Conservation (phyloP, 331 rosid species). For the Quercus phellos region DNA sequence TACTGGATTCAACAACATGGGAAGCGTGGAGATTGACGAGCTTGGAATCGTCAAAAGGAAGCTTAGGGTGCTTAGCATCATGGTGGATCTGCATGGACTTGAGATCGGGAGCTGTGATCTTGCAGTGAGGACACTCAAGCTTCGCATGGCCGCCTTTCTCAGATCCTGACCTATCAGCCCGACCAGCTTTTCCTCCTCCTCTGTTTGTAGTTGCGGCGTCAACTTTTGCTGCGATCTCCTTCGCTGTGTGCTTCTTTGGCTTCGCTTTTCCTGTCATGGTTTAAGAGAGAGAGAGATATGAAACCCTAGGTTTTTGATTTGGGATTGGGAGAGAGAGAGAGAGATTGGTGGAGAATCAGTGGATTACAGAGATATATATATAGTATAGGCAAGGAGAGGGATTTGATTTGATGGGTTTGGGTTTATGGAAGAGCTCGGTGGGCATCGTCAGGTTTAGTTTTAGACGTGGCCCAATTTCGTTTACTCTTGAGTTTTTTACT, state of each 20-base stretch:
- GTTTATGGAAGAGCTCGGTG: too few relatives aligned
- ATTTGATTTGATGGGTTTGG: too few relatives aligned
- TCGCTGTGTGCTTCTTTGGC: conserved; percentile 99
- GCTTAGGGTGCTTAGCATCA: conserved; percentile 80
- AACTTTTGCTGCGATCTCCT: conserved; percentile 77
- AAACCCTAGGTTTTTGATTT: neutral
- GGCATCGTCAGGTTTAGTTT: too few relatives aligned
- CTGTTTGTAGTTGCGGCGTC: conserved; percentile 93
- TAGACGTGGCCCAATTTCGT: too few relatives aligned
- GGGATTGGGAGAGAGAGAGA: neutral
- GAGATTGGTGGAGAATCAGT: neutral
- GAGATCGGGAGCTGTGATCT: conserved; percentile 78
- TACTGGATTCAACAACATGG: conserved; percentile 19
- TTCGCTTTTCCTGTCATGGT: conserved; percentile 93
- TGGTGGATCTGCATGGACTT: conserved; percentile 98
- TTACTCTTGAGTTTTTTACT: too few relatives aligned
- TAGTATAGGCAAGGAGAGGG: neutral
- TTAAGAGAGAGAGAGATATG: neutral
- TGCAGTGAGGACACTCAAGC: conserved; percentile 90
- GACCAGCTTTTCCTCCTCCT: conserved; percentile 94
- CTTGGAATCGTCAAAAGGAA: conserved; percentile 69
- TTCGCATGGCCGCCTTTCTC: conserved; percentile 96
- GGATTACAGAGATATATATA: neutral
- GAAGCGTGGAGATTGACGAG: conserved; percentile 50
- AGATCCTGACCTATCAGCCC: conserved; percentile 54